Percentiles rank a stretch among this genome's conserved stretches.
Evolutionary conservation across 345 rosid genomes (phyloP).

Genomic region (Mangifera indica): DNA sequence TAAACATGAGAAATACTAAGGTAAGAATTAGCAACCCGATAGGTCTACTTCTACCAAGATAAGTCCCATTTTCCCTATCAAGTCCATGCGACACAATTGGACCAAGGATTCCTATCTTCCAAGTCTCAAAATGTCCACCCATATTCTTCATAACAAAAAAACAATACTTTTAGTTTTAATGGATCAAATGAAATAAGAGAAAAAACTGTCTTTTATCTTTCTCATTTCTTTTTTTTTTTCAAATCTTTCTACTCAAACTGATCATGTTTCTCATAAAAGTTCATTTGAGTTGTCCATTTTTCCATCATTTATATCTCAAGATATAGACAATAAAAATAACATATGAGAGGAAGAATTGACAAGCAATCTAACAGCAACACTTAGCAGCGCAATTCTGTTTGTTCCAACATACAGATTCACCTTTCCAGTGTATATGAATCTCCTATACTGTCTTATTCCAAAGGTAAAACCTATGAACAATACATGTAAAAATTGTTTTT

Average conservation of each 20-base stretch:
- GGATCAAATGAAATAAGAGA: neutral
- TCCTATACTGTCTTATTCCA: constrained; percentile 76
- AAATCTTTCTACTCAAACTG: neutral
- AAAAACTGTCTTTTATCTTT: no score
- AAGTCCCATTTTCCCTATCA: constrained; percentile 81
- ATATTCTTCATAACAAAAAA: constrained; percentile 55
- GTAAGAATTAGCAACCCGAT: constrained; percentile 55
- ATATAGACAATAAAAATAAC: constrained; percentile 2
- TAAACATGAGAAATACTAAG: neutral
- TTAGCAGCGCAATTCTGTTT: constrained; percentile 86
- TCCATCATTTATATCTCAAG: neutral
- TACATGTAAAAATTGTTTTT: constrained; percentile 7
- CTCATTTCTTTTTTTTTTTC: no score
- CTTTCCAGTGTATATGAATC: constrained; percentile 72
- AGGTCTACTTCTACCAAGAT: constrained; percentile 96
- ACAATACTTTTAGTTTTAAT: constrained; percentile 3
- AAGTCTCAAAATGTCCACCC: constrained; percentile 92
- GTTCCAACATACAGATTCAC: constrained; percentile 74
- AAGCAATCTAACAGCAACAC: constrained; percentile 93
- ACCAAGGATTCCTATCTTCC: constrained; percentile 93
- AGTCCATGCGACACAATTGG: constrained; percentile 93
- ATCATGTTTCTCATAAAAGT: neutral
- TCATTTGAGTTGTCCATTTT: neutral
- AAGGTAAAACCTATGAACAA: constrained; percentile 66
- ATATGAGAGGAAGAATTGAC: constrained; percentile 44